Conservation (phyloP, 1,284 basidiomycete genomes). For the Mycosarcoma maydis region DNA sequence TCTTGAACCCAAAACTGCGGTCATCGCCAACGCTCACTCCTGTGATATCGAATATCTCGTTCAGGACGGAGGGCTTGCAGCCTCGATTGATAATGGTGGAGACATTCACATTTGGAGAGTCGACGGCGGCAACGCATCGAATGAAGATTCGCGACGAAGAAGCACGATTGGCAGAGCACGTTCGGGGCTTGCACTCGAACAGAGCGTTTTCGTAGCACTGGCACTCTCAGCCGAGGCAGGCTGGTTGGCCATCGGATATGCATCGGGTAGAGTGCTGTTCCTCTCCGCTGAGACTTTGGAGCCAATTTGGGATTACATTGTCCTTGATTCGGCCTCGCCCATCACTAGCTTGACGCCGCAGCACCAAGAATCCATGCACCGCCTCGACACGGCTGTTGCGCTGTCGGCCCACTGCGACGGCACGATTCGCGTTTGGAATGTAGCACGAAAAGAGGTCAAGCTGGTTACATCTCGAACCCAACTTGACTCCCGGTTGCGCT, state of each 20-base stretch:
- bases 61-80: conserved; percentile 75
- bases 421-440: conserved; percentile 29
- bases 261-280: conserved; percentile 75
- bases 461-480: conserved; percentile 14
- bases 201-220: conserved; percentile 32
- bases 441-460: conserved; percentile 15
- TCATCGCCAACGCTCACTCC: conserved; percentile 78
- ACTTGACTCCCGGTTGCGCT: conserved; percentile 28
- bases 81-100: conserved; percentile 79
- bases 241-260: conserved; percentile 74
- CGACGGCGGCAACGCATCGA: background rate
- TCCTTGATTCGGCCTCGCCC: conserved; percentile 4
- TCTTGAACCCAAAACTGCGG: conserved; percentile 72
- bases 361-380: conserved; percentile 29
- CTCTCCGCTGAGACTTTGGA: conserved; percentile 20
- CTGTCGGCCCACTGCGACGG: conserved; percentile 48
- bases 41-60: conserved; percentile 85
- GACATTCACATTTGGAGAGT: conserved; percentile 36
- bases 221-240: conserved; percentile 40
- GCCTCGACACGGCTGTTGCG: conserved; percentile 21
- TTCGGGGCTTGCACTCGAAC: background rate
- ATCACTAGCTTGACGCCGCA: conserved; percentile 29
- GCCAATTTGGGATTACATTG: conserved; percentile 20
- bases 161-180: conserved; percentile 14
- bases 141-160: conserved; percentile 5